Evolutionary conservation across 768 basidiomycete species (phyloP).

Genomic region (Auricularia auricula-judae): DNA sequence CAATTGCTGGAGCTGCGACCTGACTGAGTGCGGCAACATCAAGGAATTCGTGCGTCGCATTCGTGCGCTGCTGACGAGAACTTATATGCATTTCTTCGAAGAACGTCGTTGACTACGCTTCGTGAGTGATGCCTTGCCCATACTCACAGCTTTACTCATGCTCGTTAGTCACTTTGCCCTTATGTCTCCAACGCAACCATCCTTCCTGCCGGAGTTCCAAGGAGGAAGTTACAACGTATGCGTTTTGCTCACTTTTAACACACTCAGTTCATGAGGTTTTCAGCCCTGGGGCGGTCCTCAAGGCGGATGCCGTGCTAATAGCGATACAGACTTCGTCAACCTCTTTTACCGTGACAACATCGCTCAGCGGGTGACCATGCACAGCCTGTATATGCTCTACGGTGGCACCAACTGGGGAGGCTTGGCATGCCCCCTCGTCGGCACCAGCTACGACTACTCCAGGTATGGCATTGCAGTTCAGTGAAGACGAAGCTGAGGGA

Average conservation of each 20-base stretch:
- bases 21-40: background rate
- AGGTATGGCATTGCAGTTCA: background rate
- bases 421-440: background rate
- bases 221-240: background rate
- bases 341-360: constrained; percentile 1
- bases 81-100: background rate
- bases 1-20: background rate
- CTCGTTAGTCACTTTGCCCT: background rate
- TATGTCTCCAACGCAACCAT: background rate
- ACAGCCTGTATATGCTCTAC: background rate
- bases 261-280: background rate
- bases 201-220: background rate
- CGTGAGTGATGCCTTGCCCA: background rate
- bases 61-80: background rate
- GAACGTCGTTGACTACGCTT: background rate
- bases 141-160: background rate
- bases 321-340: background rate
- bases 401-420: background rate
- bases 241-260: background rate
- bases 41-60: background rate
- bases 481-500: background rate
- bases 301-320: background rate
- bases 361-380: background rate
- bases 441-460: background rate
- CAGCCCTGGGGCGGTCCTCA: background rate